Evolutionary conservation across 2,329 filamentous ascomycete species (phyloP), one percentile per base, ranked within the genome.

Genomic region (Epichloe sp.): DNA sequence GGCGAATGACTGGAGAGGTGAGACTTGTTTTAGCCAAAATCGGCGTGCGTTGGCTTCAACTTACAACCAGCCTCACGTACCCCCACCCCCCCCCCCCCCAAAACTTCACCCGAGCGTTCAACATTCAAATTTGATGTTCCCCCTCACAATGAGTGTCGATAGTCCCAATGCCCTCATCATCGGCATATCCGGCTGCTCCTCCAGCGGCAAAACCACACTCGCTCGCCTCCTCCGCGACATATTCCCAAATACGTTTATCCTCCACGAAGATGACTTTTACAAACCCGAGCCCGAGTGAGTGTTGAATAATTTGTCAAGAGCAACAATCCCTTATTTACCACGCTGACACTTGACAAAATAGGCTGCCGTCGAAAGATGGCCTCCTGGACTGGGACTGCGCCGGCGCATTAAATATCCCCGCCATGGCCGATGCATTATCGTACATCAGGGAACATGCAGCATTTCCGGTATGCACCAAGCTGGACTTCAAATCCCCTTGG

Each of bases 241-340:
- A 57, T 89, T 96, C 61, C 83, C 83, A 8, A 73, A 76, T 57
- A 76, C 82, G 15, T 91, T 89, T 62, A 86, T 97, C 61, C 76
- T 98, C 21, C 93, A 98, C 65, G 82, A 95, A 65, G 93, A 98
- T 71, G 93, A 98, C 68, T 98, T 97, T 65, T 98, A 95, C 71
- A 82, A 81, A 57, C 74, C 86, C 1, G 91, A 97, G 63, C 69
- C 77, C 34, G 77, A 88, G 77, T 87, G 61, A 62, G 76, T 68
- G 11, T 12, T 23, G 11, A 2, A 38, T 38, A 14, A 14, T 38
- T 38, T 11, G 7, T 38, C 10, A 8, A 14, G 2, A 38, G 6
- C 36, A 4, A 4, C 14, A 14, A 3, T 8, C 26, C 36, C 14
- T 38, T n/a, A 38, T 38, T n/a, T 7, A 38, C 36, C 3, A 19